phyloP scores from a whole-genome alignment of 352 stramenopile species.

The Phytophthora cajani region DNA sequence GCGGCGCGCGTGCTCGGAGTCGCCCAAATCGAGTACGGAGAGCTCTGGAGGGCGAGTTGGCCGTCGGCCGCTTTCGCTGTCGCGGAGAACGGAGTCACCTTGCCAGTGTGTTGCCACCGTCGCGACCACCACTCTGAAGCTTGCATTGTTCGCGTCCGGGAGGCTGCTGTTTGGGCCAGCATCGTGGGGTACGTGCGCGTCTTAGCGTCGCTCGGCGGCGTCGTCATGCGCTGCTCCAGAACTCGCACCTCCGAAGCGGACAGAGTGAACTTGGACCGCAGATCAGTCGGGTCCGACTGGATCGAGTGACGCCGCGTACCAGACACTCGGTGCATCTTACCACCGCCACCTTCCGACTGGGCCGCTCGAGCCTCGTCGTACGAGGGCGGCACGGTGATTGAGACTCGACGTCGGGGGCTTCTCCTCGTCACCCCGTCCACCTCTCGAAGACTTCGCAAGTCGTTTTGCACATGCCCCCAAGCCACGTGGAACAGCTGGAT shows the following conservation, averaged over 20 bases:
- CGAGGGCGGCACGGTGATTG: conserved; percentile 36
- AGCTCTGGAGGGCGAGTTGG: not conserved
- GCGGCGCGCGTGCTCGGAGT: not conserved
- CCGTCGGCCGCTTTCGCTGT: conserved; percentile 2
- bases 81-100: conserved; percentile 23
- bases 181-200: conserved; percentile 10
- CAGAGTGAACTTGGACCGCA: conserved; percentile 33
- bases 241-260: conserved; percentile 31
- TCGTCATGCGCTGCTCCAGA: conserved; percentile 32
- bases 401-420: conserved; percentile 34
- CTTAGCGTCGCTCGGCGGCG: not conserved
- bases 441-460: conserved; percentile 13
- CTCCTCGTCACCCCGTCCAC: not conserved
- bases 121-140: conserved; percentile 1
- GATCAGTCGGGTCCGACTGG: conserved; percentile 28
- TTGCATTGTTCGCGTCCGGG: not conserved
- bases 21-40: conserved; percentile 33
- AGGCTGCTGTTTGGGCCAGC: conserved; percentile 2
- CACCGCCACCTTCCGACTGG: conserved; percentile 5
- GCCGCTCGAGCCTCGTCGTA: conserved; percentile 22
- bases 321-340: not conserved
- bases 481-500: conserved; percentile 43
- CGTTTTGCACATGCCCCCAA: conserved; percentile 31
- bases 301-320: conserved; percentile 44
- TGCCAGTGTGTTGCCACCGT: conserved; percentile 12